Percentiles rank a stretch among this genome's conserved stretches.
Conservation (phyloP, 805 yeast genomes). For the Starmerella apicola region DNA sequence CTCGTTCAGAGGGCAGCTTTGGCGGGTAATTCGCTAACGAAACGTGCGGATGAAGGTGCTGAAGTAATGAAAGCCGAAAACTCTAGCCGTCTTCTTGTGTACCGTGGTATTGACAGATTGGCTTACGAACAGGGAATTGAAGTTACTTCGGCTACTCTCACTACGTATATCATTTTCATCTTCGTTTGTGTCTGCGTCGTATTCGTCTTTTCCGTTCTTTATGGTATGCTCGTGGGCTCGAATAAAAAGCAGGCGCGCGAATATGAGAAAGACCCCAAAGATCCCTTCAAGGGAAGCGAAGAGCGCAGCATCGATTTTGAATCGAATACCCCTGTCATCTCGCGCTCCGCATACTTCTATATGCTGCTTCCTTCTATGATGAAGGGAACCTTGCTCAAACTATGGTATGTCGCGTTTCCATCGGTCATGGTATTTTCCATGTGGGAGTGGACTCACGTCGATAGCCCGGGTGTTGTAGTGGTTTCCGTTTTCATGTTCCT, state of each 20-base stretch:
- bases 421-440: conserved; percentile 66
- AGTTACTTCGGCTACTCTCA: conserved; percentile 67
- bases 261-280: conserved; percentile 4
- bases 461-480: conserved; percentile 81
- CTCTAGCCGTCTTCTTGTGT: conserved; percentile 38
- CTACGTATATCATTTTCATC: conserved; percentile 79
- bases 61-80: conserved; percentile 20
- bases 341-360: conserved; percentile 30
- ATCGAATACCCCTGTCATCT: not conserved
- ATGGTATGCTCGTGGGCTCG: conserved; percentile 28
- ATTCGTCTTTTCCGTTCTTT: conserved; percentile 43
- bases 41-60: conserved; percentile 16
- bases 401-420: conserved; percentile 73
- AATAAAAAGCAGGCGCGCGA: conserved; percentile 23
- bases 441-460: conserved; percentile 74
- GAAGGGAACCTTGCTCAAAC: conserved; percentile 70
- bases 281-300: not conserved
- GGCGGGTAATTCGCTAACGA: conserved; percentile 1
- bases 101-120: conserved; percentile 78
- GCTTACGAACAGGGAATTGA: conserved; percentile 71
- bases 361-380: conserved; percentile 53
- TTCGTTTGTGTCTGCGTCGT: conserved; percentile 63
- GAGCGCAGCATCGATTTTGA: not conserved
- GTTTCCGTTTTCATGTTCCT: conserved; percentile 62
- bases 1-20: not conserved